Conservation (phyloP, 257 asterid species). For the Osmanthus fragrans region DNA sequence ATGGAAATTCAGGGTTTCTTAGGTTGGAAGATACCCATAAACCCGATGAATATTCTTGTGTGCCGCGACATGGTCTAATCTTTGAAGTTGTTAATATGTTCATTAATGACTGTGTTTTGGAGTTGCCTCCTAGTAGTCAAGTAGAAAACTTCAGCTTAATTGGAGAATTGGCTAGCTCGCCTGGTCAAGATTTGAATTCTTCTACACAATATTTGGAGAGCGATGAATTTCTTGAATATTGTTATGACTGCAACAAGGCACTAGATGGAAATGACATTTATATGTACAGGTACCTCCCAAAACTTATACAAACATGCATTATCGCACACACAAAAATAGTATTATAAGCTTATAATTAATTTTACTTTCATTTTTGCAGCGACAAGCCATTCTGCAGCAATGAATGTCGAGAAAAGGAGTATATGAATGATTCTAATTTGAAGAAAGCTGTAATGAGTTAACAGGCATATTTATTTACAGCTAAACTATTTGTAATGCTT, state of each 20-base stretch:
- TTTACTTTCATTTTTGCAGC: constrained; percentile 16
- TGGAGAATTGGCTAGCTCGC: too few species aligned
- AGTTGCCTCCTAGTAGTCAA: constrained; percentile 23
- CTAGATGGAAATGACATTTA: background rate
- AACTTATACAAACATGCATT: background rate
- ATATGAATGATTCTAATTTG: background rate
- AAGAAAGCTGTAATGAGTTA: constrained; percentile 13
- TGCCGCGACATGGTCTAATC: background rate
- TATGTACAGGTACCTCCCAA: constrained; percentile 29
- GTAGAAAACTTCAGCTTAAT: too few species aligned
- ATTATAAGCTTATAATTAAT: background rate
- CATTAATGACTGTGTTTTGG: constrained; percentile 27
- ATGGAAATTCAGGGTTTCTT: constrained; percentile 26
- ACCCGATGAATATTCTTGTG: constrained; percentile 27
- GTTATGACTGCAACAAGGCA: constrained; percentile 23
- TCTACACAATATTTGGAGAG: background rate
- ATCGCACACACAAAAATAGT: too few species aligned
- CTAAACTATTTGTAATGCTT: background rate
- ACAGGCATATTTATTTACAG: background rate
- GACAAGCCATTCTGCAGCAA: constrained; percentile 30
- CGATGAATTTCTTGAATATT: background rate
- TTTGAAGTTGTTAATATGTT: constrained; percentile 25
- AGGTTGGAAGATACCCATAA: constrained; percentile 19
- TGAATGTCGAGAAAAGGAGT: constrained; percentile 30
- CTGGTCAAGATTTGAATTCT: background rate